phyloP scores from a whole-genome alignment of 164 flowering plant genomes.

The Liriodendron chinense region DNA sequence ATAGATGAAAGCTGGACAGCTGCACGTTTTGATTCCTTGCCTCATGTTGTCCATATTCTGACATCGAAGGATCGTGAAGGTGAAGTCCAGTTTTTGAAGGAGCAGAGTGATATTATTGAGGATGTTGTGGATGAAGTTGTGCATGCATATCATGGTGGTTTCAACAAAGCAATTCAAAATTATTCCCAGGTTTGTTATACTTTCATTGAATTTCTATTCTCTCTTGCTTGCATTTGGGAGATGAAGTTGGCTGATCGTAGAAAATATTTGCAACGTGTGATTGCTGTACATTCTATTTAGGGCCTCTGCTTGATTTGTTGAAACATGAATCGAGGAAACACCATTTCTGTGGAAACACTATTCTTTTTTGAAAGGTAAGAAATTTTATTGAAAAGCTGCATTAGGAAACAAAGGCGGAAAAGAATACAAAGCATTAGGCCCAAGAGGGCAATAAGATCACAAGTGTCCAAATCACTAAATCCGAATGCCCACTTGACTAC shows the following conservation, averaged over 20 bases:
- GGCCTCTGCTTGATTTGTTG: too few species aligned
- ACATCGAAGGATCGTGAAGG: slow-evolving; percentile 93
- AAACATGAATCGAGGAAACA: too few species aligned
- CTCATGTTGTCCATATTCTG: slow-evolving; percentile 95
- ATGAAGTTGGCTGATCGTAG: background rate
- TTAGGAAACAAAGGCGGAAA: too few species aligned
- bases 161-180: slow-evolving; percentile 98
- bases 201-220: background rate
- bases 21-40: slow-evolving; percentile 93
- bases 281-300: too few species aligned
- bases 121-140: slow-evolving; percentile 99
- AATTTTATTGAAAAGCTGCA: too few species aligned
- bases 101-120: slow-evolving; percentile 85
- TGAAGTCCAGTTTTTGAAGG: slow-evolving; percentile 70
- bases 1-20: slow-evolving; percentile 93
- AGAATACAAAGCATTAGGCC: too few species aligned
- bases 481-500: too few species aligned
- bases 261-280: background rate
- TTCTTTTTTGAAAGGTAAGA: too few species aligned
- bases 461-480: too few species aligned
- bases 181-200: slow-evolving; percentile 79
- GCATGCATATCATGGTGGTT: slow-evolving; percentile 92
- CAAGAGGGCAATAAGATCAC: too few species aligned
- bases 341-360: too few species aligned
- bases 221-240: background rate